Conservation (phyloP, 495 filamentous ascomycete genomes). For the Talaromyces ruber region DNA sequence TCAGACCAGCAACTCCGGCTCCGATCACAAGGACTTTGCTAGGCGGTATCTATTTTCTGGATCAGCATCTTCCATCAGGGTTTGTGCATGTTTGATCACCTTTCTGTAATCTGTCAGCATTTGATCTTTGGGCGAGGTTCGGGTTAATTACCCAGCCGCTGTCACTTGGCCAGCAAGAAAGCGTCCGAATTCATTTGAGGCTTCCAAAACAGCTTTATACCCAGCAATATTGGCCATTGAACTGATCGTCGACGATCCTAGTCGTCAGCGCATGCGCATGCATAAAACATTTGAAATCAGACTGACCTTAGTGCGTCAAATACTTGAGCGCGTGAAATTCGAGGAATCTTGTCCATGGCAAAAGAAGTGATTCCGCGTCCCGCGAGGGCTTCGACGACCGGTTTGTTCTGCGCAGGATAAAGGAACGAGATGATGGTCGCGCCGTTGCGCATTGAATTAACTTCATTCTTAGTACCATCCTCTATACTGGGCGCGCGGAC, state of each 20-base stretch:
- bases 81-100: neutral
- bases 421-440: constrained; percentile 67
- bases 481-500: constrained; percentile 56
- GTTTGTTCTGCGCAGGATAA: constrained; percentile 63
- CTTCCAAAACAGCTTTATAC: constrained; percentile 77
- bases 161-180: constrained; percentile 79
- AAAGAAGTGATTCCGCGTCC: constrained; percentile 56
- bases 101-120: constrained; percentile 11
- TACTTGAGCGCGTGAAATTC: constrained; percentile 71
- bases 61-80: neutral
- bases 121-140: neutral
- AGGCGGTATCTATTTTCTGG: constrained; percentile 54
- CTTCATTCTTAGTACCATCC: constrained; percentile 44
- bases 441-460: constrained; percentile 49
- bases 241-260: constrained; percentile 17
- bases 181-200: constrained; percentile 72
- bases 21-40: constrained; percentile 79
- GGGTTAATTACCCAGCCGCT: constrained; percentile 50
- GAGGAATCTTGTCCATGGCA: constrained; percentile 79
- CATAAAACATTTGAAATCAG: neutral
- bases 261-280: neutral
- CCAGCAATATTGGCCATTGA: constrained; percentile 86
- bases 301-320: constrained; percentile 61
- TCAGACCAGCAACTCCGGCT: constrained; percentile 72
- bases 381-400: constrained; percentile 58